Base-by-base conservation (phyloP, 2,329 filamentous ascomycete species). In the Penicillium concentricum region DNA sequence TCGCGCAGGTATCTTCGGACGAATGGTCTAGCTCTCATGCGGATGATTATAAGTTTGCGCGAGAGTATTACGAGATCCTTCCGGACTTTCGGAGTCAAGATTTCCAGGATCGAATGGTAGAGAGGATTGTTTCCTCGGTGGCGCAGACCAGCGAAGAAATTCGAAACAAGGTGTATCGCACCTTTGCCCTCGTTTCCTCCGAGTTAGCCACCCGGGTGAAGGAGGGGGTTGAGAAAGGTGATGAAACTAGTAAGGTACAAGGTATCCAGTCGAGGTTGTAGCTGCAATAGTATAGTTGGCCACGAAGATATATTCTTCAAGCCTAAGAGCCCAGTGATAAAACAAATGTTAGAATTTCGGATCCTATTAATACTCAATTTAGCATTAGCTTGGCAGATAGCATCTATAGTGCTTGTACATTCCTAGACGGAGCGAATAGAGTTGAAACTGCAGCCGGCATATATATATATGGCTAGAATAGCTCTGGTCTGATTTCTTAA, bases 41-140 rank as follows among this genome's bases (percentile, higher is more conserved):
- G 24, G 43, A 45, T 45, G 43, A 45, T 32, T 45, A 45, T 28
- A 45, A 45, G 12, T 45, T 45, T n/a, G 43, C 43, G 4, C 43
- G 43, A 28, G 43, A 45, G 28, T 45, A 45, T 45, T 45, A 45
- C 12, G 43, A 45, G n/a, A 8, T 45, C 3, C 43, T 45, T 20
- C 43, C 43, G 2, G 43, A 45, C 2, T 45, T 45, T 13, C 43
- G 43, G 6, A 45, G 43, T 34, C 43, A 45, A 26, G 43, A 45
- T n/a, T 45, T 45, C 43, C 43, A 45, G 28, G 43, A 45, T 32
- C 43, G 43, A 45, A 45, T 45, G 43, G 43, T 45, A 28, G 43
- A 45, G 16, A 45, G 43, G 20, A 45, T 45, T 22, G 2, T 45
- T 16, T 26, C 15, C 10, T 45, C 43, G 12, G 43, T 45, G 13